These are phyloP conservation scores for Leptographium galeiforme DNA, from an alignment of 2,329 filamentous ascomycete species.

Conservation along the genomic window DNA sequence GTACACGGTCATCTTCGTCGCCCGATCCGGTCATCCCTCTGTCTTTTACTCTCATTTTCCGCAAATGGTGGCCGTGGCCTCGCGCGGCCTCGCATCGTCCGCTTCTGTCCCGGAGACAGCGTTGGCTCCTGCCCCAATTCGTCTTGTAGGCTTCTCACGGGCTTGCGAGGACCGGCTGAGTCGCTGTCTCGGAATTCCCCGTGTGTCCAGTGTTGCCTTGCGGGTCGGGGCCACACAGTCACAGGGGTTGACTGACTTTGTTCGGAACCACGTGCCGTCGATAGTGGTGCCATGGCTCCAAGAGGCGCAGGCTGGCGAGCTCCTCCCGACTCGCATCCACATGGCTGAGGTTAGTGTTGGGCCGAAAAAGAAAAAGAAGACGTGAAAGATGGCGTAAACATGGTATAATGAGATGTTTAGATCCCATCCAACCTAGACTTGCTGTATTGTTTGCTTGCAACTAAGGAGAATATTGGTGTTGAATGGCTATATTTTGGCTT, in stretches of 20 bases:
- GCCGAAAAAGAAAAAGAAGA: constrained; percentile 19
- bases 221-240: constrained; percentile 41
- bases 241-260: constrained; percentile 41
- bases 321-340: constrained; percentile 34
- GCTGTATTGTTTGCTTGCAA: neutral
- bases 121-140: constrained; percentile 21
- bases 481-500: no score
- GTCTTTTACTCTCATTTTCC: constrained; percentile 47
- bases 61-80: constrained; percentile 31
- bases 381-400: neutral
- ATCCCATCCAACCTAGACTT: neutral
- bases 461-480: no score
- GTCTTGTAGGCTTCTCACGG: constrained; percentile 50
- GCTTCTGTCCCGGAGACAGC: neutral
- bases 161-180: constrained; percentile 44
- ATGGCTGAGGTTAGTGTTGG: constrained; percentile 27
- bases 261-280: constrained; percentile 34
- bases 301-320: constrained; percentile 26
- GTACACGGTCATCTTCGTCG: constrained; percentile 44
- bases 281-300: constrained; percentile 44
- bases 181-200: constrained; percentile 43
- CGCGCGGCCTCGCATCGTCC: constrained; percentile 11
- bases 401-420: neutral
- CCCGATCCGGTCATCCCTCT: constrained; percentile 41
- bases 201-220: constrained; percentile 52